phyloP scores from a whole-genome alignment of 2,329 filamentous ascomycete genomes.

The Fusarium nematophilum region DNA sequence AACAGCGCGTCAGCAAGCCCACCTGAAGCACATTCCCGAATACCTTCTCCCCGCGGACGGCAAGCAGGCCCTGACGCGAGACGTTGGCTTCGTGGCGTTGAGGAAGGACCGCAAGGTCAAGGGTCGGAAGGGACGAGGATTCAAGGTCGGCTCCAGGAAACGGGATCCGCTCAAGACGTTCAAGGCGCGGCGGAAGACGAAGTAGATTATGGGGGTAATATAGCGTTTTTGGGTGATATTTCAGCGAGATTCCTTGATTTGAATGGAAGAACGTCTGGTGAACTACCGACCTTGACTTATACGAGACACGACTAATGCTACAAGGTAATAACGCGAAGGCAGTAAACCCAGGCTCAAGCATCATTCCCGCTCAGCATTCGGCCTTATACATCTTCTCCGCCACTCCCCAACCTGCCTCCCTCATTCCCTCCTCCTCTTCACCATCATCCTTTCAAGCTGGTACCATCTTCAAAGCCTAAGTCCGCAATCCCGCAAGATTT shows the following conservation, averaged over 20 bases:
- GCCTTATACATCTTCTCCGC: too few species aligned
- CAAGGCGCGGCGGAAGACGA: slow-evolving; percentile 69
- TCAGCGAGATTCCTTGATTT: slow-evolving; percentile 36
- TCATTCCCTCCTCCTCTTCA: not conserved
- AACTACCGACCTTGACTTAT: too few species aligned
- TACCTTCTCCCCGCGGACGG: slow-evolving; percentile 87
- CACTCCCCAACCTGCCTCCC: too few species aligned
- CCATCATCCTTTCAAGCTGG: not conserved
- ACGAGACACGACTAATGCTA: too few species aligned
- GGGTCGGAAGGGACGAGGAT: slow-evolving; percentile 57
- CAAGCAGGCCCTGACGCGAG: slow-evolving; percentile 73
- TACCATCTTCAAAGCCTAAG: not conserved
- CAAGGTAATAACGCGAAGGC: too few species aligned
- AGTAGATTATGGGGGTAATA: slow-evolving; percentile 37
- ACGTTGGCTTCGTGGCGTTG: slow-evolving; percentile 82
- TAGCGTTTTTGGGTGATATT: slow-evolving; percentile 20
- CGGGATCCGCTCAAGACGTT: slow-evolving; percentile 91
- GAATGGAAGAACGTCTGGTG: slow-evolving; percentile 7
- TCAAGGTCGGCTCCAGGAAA: slow-evolving; percentile 71
- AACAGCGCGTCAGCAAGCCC: slow-evolving; percentile 84
- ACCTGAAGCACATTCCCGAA: slow-evolving; percentile 93
- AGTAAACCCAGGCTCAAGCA: too few species aligned
- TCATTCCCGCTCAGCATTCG: too few species aligned
- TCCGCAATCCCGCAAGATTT: not conserved
- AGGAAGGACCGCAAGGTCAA: slow-evolving; percentile 66